Evolutionary conservation across 768 basidiomycete species (phyloP).

Genomic region (Mycena chlorophos): DNA sequence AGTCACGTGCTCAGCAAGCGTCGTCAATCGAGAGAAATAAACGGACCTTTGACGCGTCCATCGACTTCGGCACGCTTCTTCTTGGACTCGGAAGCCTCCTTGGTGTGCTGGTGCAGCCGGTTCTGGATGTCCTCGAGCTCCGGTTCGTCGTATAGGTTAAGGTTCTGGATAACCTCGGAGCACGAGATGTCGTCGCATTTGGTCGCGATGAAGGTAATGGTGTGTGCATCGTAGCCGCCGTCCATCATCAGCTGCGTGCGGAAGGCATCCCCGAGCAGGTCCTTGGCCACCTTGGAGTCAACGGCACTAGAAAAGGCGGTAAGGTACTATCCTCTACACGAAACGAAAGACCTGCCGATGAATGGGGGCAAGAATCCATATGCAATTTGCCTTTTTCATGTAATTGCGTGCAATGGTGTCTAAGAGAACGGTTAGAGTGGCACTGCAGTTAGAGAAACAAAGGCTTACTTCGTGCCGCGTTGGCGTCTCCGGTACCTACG

Average conservation of each 20-base stretch:
- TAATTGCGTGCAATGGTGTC: slow-evolving; percentile 57
- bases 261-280: slow-evolving; percentile 66
- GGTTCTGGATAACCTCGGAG: slow-evolving; percentile 52
- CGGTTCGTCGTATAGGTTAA: slow-evolving; percentile 53
- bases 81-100: slow-evolving; percentile 41
- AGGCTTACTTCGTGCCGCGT: slow-evolving; percentile 55
- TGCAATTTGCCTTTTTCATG: slow-evolving; percentile 64
- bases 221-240: slow-evolving; percentile 58
- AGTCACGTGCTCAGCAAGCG: neutral
- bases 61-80: slow-evolving; percentile 42
- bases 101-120: slow-evolving; percentile 37
- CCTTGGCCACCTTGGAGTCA: slow-evolving; percentile 65
- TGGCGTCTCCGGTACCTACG: slow-evolving; percentile 60
- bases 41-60: slow-evolving; percentile 43
- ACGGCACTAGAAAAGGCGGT: slow-evolving; percentile 44
- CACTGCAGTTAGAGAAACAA: too few relatives aligned
- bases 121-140: slow-evolving; percentile 52
- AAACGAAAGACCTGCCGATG: neutral
- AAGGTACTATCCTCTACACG: neutral
- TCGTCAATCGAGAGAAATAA: neutral
- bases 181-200: slow-evolving; percentile 68
- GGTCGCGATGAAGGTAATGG: slow-evolving; percentile 65
- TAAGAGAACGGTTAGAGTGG: neutral
- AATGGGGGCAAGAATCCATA: slow-evolving; percentile 70
- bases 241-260: slow-evolving; percentile 64